Evolutionary conservation across 2,329 filamentous ascomycete genomes (phyloP).

Genomic region (Corniculantispora saksenae): DNA sequence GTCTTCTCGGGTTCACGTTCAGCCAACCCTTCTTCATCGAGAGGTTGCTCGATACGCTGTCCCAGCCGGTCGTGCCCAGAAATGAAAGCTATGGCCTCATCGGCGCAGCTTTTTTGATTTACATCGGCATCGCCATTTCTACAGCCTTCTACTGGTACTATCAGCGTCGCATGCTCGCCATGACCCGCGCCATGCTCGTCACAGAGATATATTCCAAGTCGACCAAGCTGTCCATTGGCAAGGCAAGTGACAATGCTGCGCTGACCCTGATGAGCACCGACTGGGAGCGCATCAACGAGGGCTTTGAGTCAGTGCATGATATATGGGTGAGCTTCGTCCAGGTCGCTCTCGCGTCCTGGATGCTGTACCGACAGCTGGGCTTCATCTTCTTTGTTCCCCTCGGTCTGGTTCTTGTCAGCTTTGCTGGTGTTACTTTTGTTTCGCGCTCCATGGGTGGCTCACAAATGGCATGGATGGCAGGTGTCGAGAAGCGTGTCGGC

Average conservation of each 20-base stretch:
- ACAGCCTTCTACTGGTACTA: conserved; percentile 42
- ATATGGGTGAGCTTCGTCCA: conserved; percentile 32
- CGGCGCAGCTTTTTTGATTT: conserved; percentile 42
- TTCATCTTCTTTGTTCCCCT: conserved; percentile 30
- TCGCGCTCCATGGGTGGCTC: conserved; percentile 28
- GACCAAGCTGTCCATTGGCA: conserved; percentile 31
- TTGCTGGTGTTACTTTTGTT: conserved; percentile 19
- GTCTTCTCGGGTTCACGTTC: conserved; percentile 42
- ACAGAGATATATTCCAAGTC: conserved; percentile 38
- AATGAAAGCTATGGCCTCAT: conserved; percentile 44
- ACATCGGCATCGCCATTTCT: conserved; percentile 42
- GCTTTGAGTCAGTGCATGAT: conserved; percentile 28
- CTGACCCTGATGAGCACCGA: conserved; percentile 37
- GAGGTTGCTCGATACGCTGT: conserved; percentile 31
- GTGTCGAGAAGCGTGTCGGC: conserved; percentile 44
- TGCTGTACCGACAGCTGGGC: conserved; percentile 32
- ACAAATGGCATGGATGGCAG: conserved; percentile 39
- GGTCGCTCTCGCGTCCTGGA: conserved; percentile 31
- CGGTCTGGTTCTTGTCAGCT: conserved; percentile 24
- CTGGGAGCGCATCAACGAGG: conserved; percentile 31
- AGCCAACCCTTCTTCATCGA: conserved; percentile 47
- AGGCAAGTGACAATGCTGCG: conserved; percentile 32
- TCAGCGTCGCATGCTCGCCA: conserved; percentile 34
- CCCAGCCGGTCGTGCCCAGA: conserved; percentile 23
- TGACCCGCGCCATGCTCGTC: conserved; percentile 36